Evolutionary conservation across 768 basidiomycete genomes (phyloP).

Genomic region (Collybia sordida): DNA sequence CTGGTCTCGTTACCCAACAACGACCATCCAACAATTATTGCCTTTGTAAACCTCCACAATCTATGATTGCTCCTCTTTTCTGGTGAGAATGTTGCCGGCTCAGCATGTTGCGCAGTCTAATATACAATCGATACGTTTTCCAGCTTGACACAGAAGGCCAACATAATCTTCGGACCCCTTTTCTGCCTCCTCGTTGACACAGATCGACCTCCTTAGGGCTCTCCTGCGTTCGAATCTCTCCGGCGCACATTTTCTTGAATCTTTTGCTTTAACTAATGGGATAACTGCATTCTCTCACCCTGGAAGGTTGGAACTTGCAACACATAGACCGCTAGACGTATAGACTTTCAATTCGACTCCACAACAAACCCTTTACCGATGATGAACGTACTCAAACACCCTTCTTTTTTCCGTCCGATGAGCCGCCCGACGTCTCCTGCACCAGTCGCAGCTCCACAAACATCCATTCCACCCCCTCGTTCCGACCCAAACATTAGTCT

Average conservation of each 20-base stretch:
- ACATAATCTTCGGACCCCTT: constrained; percentile 64
- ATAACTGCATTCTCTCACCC: constrained; percentile 39
- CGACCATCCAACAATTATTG: constrained; percentile 9
- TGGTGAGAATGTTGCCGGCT: constrained; percentile 23
- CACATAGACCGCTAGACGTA: constrained; percentile 30
- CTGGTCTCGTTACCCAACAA: constrained; percentile 8
- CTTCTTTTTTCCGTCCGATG: constrained; percentile 62
- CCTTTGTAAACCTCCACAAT: constrained; percentile 30
- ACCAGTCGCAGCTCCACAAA: constrained; percentile 22
- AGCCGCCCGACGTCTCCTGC: constrained; percentile 66
- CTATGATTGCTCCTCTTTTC: constrained; percentile 52
- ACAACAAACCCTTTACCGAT: constrained; percentile 21
- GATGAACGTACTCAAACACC: constrained; percentile 70
- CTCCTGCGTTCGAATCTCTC: constrained; percentile 12
- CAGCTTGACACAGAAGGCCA: constrained; percentile 51
- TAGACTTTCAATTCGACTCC: constrained; percentile 15
- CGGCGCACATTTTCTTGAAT: constrained; percentile 14
- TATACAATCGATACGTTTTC: constrained; percentile 8
- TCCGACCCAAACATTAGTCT: constrained; percentile 35
- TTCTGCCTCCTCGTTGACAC: constrained; percentile 60
- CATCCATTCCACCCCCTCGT: constrained; percentile 26
- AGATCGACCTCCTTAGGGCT: constrained; percentile 77
- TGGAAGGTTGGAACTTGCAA: constrained; percentile 19
- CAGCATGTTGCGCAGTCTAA: not conserved
- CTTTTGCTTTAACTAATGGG: constrained; percentile 46